Conservation (phyloP, 345 rosid species). For the Kernera saxatilis region DNA sequence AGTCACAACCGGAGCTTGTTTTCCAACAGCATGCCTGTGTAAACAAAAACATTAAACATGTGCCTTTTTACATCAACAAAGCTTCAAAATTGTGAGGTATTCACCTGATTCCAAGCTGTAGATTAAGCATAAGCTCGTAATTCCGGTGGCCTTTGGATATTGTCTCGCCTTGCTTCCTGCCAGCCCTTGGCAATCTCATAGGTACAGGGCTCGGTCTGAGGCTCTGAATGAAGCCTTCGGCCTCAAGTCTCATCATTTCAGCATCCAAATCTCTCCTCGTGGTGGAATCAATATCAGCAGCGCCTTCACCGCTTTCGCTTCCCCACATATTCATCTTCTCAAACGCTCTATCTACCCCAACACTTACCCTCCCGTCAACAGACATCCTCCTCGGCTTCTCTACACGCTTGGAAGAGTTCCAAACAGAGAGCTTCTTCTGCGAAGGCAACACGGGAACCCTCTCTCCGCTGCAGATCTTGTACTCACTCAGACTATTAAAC, state of each 20-base stretch:
- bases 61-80: neutral
- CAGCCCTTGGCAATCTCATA: slow-evolving; percentile 52
- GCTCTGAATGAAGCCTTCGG: slow-evolving; percentile 34
- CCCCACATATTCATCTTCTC: slow-evolving; percentile 78
- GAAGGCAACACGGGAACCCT: slow-evolving; percentile 74
- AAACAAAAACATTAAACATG: neutral
- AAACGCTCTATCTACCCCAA: slow-evolving; percentile 64
- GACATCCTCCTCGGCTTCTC: slow-evolving; percentile 63
- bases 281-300: slow-evolving; percentile 28
- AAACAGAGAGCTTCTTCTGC: slow-evolving; percentile 71
- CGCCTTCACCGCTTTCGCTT: slow-evolving; percentile 34
- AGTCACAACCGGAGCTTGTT: slow-evolving; percentile 61
- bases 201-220: slow-evolving; percentile 33
- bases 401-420: slow-evolving; percentile 62
- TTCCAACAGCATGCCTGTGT: slow-evolving; percentile 76
- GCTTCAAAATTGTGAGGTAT: neutral
- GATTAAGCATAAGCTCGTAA: slow-evolving; percentile 92
- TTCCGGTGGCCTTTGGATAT: slow-evolving; percentile 83
- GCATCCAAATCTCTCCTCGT: slow-evolving; percentile 33
- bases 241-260: slow-evolving; percentile 43
- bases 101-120: slow-evolving; percentile 68
- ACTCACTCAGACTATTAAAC: slow-evolving; percentile 32
- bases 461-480: slow-evolving; percentile 50
- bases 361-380: slow-evolving; percentile 79
- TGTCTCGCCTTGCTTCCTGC: slow-evolving; percentile 80